Conservation (phyloP, 2,329 filamentous ascomycete species). For the Trichoderma sp. region DNA sequence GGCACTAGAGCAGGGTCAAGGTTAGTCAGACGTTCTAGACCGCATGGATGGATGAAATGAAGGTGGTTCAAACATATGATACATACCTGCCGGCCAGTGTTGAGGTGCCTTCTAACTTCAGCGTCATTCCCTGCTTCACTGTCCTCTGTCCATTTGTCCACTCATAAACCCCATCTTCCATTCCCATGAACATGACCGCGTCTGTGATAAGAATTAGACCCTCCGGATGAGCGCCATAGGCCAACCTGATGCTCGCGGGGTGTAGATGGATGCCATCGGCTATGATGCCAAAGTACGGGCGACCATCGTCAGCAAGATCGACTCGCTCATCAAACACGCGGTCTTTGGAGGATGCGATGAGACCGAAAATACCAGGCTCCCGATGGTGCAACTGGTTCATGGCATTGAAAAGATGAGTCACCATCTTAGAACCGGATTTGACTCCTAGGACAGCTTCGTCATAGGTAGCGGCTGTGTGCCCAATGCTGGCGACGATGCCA, state of each 20-base stretch:
- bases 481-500: not conserved
- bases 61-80: too few relatives aligned
- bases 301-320: not conserved
- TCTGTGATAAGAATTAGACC: not conserved
- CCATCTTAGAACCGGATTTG: not conserved
- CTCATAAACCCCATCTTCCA: not conserved
- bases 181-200: not conserved
- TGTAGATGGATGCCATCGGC: not conserved
- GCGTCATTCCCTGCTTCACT: not conserved
- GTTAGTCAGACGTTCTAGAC: not conserved
- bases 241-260: not conserved
- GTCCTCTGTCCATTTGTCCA: not conserved
- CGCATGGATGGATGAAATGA: too few relatives aligned
- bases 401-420: not conserved
- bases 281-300: not conserved
- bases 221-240: not conserved
- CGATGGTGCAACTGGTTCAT: not conserved
- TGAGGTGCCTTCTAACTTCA: not conserved
- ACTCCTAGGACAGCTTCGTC: not conserved
- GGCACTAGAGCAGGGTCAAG: not conserved
- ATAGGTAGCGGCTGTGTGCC: not conserved
- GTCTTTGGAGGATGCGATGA: not conserved
- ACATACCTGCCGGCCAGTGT: not conserved
- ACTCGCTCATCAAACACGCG: not conserved
- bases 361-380: not conserved